phyloP scores from a whole-genome alignment of 2,329 filamentous ascomycete species.

The Trichoderma atrobrunneum region DNA sequence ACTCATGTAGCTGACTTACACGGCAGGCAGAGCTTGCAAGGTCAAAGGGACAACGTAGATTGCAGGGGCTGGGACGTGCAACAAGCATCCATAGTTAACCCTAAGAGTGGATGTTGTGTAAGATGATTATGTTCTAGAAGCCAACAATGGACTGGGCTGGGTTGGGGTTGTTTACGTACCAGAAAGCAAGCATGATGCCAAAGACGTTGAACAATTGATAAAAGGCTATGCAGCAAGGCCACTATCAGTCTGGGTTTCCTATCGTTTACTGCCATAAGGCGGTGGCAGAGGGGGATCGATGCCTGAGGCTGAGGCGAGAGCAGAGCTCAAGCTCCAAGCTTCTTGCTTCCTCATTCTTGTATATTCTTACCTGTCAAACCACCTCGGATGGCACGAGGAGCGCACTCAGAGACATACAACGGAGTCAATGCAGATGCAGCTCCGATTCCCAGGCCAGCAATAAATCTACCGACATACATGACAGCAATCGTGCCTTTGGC shows the following conservation, averaged over 20 bases:
- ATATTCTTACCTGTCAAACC: slow-evolving; percentile 42
- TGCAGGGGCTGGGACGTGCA: slow-evolving; percentile 46
- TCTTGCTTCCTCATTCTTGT: background rate
- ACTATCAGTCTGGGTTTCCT: background rate
- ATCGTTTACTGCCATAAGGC: background rate
- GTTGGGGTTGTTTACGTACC: slow-evolving; percentile 32
- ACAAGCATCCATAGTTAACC: slow-evolving; percentile 53
- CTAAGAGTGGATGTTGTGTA: slow-evolving; percentile 35
- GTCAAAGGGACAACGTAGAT: slow-evolving; percentile 61
- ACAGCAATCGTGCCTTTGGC: slow-evolving; percentile 51
- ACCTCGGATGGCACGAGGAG: slow-evolving; percentile 50
- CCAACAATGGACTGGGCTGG: background rate
- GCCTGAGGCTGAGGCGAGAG: background rate
- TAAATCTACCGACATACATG: slow-evolving; percentile 65
- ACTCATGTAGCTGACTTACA: slow-evolving; percentile 34
- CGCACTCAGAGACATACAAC: slow-evolving; percentile 48
- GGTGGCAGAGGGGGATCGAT: background rate
- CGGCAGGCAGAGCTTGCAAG: slow-evolving; percentile 62
- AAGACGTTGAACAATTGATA: slow-evolving; percentile 51
- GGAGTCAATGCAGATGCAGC: slow-evolving; percentile 46
- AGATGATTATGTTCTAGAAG: slow-evolving; percentile 7
- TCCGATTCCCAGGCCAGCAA: slow-evolving; percentile 50
- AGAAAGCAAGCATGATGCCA: slow-evolving; percentile 43
- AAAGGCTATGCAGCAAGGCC: slow-evolving; percentile 32
- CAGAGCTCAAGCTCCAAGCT: background rate